Evolutionary conservation across 495 filamentous ascomycete genomes (phyloP).

Genomic region (Tuber microsphaerosporum): DNA sequence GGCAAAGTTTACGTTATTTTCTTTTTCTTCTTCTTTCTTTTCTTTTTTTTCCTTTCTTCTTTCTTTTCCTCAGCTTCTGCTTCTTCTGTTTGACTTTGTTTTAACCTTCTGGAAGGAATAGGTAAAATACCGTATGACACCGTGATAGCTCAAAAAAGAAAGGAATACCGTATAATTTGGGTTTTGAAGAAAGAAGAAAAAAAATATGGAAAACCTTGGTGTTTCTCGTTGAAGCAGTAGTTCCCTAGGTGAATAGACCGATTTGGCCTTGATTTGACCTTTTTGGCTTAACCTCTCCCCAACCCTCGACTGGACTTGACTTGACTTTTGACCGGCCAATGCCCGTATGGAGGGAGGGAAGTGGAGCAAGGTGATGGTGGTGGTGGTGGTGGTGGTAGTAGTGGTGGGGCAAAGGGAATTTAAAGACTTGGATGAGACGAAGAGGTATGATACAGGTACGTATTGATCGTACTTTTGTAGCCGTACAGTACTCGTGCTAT

Average conservation of each 20-base stretch:
- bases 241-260: not conserved
- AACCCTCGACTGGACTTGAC: not conserved
- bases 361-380: not conserved
- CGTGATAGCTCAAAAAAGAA: not conserved
- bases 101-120: not conserved
- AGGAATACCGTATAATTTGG: not conserved
- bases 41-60: not conserved
- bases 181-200: not conserved
- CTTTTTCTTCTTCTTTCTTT: not conserved
- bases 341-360: not conserved
- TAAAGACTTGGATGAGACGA: not conserved
- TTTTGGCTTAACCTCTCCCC: not conserved
- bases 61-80: slow-evolving; percentile 4
- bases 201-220: not conserved
- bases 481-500: not conserved
- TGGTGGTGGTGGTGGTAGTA: not conserved
- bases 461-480: not conserved
- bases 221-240: not conserved
- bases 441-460: not conserved
- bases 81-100: not conserved
- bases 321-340: not conserved
- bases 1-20: slow-evolving; percentile 1
- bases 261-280: not conserved
- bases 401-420: not conserved
- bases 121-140: not conserved